These are phyloP conservation scores for Sechiopsis laciniata DNA, from an alignment of 306 rosid genomes.

Conservation along the genomic window DNA sequence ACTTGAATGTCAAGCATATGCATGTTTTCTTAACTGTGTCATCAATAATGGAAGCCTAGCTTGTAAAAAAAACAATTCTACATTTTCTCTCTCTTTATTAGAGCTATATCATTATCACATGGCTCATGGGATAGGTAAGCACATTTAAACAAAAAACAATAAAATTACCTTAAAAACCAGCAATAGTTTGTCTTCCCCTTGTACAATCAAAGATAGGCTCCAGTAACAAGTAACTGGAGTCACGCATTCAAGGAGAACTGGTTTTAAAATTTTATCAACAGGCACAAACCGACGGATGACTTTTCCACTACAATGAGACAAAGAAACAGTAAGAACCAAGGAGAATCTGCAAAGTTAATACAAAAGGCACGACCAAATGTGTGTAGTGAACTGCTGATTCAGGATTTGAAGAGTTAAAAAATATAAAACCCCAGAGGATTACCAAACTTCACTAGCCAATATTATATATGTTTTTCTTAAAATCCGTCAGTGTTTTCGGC, in stretches of 20 bases:
- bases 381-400: not conserved
- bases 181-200: slow-evolving; percentile 55
- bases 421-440: not conserved
- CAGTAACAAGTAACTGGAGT: slow-evolving; percentile 91
- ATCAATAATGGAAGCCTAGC: not conserved
- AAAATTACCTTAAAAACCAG: slow-evolving; percentile 60
- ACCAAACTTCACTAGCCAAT: not conserved
- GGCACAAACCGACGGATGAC: slow-evolving; percentile 61
- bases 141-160: not conserved
- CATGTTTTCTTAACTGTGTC: not conserved
- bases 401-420: not conserved
- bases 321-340: not conserved
- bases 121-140: not conserved
- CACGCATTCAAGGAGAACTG: slow-evolving; percentile 69
- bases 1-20: not conserved
- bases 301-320: slow-evolving; percentile 48
- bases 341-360: not conserved
- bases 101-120: not conserved
- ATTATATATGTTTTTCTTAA: not conserved
- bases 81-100: slow-evolving; percentile 1
- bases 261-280: slow-evolving; percentile 67
- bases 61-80: not conserved
- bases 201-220: slow-evolving; percentile 62
- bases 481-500: no score
- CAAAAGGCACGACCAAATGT: not conserved